phyloP scores from a whole-genome alignment of 2,329 filamentous ascomycete genomes.

The Xylaria sp. region DNA sequence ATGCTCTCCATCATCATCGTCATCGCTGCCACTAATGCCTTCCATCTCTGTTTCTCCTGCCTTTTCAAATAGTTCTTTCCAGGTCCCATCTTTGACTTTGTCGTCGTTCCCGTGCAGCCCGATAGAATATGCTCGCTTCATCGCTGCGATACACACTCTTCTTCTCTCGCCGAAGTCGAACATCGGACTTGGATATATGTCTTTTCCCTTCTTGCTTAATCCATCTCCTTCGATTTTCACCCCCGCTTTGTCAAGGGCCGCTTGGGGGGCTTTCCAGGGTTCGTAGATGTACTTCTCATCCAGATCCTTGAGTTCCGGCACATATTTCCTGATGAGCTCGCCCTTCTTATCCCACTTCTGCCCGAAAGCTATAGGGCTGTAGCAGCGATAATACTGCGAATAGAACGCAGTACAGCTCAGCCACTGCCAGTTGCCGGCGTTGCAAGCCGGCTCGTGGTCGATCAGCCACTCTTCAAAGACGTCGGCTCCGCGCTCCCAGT shows the following conservation, averaged over 20 bases:
- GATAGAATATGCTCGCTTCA: constrained; percentile 71
- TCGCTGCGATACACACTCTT: constrained; percentile 63
- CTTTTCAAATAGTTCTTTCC: constrained; percentile 50
- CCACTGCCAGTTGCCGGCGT: constrained; percentile 80
- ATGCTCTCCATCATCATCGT: constrained; percentile 38
- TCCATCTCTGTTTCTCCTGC: constrained; percentile 45
- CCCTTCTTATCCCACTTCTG: constrained; percentile 77
- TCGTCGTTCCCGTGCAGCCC: constrained; percentile 66
- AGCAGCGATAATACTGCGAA: constrained; percentile 70
- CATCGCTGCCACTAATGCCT: constrained; percentile 40
- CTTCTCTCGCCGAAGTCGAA: constrained; percentile 71
- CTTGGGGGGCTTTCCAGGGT: constrained; percentile 72
- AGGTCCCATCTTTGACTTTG: constrained; percentile 63
- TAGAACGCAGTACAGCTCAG: constrained; percentile 76
- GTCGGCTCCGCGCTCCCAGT: constrained; percentile 77
- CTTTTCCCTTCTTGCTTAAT: constrained; percentile 44
- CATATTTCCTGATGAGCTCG: constrained; percentile 63
- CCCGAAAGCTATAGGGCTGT: constrained; percentile 71
- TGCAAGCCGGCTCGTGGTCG: constrained; percentile 75
- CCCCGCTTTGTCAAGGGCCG: constrained; percentile 69
- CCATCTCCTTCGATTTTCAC: constrained; percentile 59
- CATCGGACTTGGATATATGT: constrained; percentile 73
- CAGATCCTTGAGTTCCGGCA: constrained; percentile 66
- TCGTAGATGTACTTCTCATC: constrained; percentile 76
- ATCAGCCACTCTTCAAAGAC: constrained; percentile 78